phyloP scores from a whole-genome alignment of 2,329 filamentous ascomycete genomes.

The Podosphaera fusca region DNA sequence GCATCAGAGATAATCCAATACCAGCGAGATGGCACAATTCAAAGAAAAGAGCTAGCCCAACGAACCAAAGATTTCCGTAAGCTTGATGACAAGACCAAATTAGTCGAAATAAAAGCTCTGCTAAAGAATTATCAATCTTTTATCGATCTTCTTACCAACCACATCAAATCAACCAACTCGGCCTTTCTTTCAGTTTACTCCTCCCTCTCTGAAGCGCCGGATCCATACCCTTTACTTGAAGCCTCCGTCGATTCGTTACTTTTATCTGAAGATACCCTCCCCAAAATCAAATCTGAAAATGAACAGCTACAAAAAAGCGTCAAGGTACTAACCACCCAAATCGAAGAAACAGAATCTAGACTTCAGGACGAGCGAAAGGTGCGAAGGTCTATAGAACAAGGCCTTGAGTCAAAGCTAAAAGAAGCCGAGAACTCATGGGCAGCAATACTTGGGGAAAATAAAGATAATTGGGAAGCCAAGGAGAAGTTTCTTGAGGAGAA shows the following conservation, averaged over 20 bases:
- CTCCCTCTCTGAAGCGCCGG: constrained; percentile 79
- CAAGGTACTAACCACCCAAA: constrained; percentile 48
- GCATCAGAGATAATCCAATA: constrained; percentile 89
- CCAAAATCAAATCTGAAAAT: constrained; percentile 75
- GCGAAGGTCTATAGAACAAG: constrained; percentile 53
- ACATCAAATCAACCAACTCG: constrained; percentile 82
- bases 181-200: constrained; percentile 87
- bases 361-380: constrained; percentile 56
- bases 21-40: constrained; percentile 84
- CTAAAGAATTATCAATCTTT: constrained; percentile 96
- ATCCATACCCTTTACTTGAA: constrained; percentile 88
- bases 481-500: constrained; percentile 84
- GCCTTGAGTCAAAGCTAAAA: constrained; percentile 57
- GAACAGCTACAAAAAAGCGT: constrained; percentile 64
- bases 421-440: constrained; percentile 80
- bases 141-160: constrained; percentile 87
- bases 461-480: constrained; percentile 88
- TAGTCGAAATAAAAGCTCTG: constrained; percentile 70
- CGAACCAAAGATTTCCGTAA: constrained; percentile 98
- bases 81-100: constrained; percentile 67
- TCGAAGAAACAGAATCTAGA: constrained; percentile 62
- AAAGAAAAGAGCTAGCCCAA: constrained; percentile 91
- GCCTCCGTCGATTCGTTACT: constrained; percentile 89
- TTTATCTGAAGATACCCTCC: constrained; percentile 74
- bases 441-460: constrained; percentile 76